phyloP scores from a whole-genome alignment of 768 basidiomycete species.

The Aureoboletus auriporus region DNA sequence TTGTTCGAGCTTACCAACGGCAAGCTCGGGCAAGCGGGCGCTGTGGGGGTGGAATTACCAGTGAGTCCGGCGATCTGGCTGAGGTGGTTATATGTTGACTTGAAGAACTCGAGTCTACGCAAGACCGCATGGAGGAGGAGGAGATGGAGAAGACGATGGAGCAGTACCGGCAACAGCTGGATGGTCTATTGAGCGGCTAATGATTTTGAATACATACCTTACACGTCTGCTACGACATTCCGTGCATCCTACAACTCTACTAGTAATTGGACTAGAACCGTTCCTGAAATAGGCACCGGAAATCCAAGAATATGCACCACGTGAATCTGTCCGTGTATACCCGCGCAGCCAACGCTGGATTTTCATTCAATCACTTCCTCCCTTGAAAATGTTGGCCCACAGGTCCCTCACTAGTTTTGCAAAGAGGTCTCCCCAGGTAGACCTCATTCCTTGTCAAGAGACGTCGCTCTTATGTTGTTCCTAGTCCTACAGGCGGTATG shows the following conservation, averaged over 20 bases:
- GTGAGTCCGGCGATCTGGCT: slow-evolving; percentile 42
- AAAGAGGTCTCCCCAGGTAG: slow-evolving; percentile 49
- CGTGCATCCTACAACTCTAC: neutral
- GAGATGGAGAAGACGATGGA: slow-evolving; percentile 88
- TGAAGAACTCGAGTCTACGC: slow-evolving; percentile 40
- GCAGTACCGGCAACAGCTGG: slow-evolving; percentile 83
- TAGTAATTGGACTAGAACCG: too few relatives aligned
- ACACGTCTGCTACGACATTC: neutral
- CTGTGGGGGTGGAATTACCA: slow-evolving; percentile 67
- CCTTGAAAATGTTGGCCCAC: slow-evolving; percentile 51
- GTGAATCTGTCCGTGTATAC: slow-evolving; percentile 21
- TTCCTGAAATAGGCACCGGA: slow-evolving; percentile 7
- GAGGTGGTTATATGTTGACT: slow-evolving; percentile 6
- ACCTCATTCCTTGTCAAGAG: neutral
- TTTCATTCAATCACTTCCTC: slow-evolving; percentile 14
- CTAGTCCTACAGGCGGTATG: slow-evolving; percentile 60
- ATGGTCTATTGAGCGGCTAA: slow-evolving; percentile 68
- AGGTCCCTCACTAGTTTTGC: slow-evolving; percentile 54
- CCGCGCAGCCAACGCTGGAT: slow-evolving; percentile 10
- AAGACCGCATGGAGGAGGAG: slow-evolving; percentile 68
- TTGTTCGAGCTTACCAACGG: slow-evolving; percentile 94
- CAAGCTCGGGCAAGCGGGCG: slow-evolving; percentile 84
- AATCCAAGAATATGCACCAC: slow-evolving; percentile 7
- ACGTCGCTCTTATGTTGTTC: slow-evolving; percentile 13
- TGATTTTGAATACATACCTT: slow-evolving; percentile 13